These are phyloP conservation scores for Eucalyptus guilfoylei DNA, from an alignment of 345 rosid genomes.

Conservation along the genomic window DNA sequence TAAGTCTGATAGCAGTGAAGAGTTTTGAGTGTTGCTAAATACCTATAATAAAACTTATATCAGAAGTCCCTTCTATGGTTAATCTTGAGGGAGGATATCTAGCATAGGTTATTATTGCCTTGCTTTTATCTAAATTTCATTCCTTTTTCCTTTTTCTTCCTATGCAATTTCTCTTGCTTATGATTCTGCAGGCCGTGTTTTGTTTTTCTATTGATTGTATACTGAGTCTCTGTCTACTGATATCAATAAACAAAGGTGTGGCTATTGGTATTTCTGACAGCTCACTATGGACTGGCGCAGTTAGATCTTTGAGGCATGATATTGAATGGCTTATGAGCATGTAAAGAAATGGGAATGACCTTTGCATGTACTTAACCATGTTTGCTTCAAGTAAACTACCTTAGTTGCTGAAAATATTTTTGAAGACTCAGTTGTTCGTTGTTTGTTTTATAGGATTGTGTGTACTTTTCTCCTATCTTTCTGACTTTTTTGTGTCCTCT, in stretches of 20 bases:
- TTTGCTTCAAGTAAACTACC: not conserved
- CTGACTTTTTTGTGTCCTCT: not conserved
- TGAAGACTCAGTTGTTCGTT: not conserved
- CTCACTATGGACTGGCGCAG: not conserved
- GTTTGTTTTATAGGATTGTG: not conserved
- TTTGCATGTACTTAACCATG: not conserved
- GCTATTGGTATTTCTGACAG: not conserved
- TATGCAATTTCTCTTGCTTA: not conserved
- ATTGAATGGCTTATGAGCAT: not conserved
- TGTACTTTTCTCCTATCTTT: not conserved
- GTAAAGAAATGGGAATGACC: not conserved
- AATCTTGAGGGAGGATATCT: not conserved
- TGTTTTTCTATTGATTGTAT: not conserved
- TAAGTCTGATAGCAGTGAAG: not conserved
- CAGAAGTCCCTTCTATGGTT: not conserved
- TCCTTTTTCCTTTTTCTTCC: not conserved
- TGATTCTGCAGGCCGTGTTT: not conserved
- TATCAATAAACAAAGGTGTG: not conserved
- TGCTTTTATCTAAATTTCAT: not conserved
- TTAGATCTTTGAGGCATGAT: not conserved
- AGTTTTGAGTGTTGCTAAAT: not conserved
- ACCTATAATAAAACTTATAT: not conserved
- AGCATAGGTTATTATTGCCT: not conserved
- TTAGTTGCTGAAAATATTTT: not conserved
- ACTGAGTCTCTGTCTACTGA: not conserved